Base-by-base conservation (phyloP, 1,284 basidiomycete species). In the Sutorius eximius region DNA sequence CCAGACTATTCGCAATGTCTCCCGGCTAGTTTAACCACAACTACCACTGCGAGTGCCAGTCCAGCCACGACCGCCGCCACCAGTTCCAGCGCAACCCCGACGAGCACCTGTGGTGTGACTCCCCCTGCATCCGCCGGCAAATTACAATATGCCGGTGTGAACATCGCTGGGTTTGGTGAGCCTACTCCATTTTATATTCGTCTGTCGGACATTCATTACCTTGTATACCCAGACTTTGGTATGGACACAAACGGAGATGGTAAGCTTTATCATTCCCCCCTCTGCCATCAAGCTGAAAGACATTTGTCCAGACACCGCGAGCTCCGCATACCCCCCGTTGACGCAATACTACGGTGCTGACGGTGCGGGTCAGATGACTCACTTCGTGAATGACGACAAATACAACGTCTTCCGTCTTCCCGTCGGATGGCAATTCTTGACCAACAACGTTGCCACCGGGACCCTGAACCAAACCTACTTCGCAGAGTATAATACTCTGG, bases 361-460 rank as follows among this genome's bases (percentile, higher is more conserved):
- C 52, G 79, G 78, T 47, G 69, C 70, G 12, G 77, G 78, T 10
- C 83, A 85, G 65, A 82, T 85, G 78, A 60, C 71, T 37, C 82
- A 85, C 62, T 85, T 85, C 58, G 77, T 77, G 42, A 69, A 76
- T 1, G 70, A 77, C 59, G 77, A 80, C 58, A 73, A 75, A 1
- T 80, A 73, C 70, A 82, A 81, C 61, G 69, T 74, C 3, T 82
- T 81, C 73, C 75, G 79, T 43, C 71, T 80, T 30, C 79, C 80
- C 3, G 76, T 83, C 24, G 76, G 76, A 2, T 85, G 83, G 83
- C 82, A 85, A 64, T 82, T 78, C 67, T 66, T 83, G 37, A 82
- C 76, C 3, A 73, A 77, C 63, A 80, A 82, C 66, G 79, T 80
- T 54, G 74, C 73, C 27, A 71, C 73, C 36, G 74, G 77, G 3